A percentile compares a stretch with the other conserved stretches of the same genome.
Conservation (phyloP, 208 protist genomes). For the Crithidia brevicula region DNA sequence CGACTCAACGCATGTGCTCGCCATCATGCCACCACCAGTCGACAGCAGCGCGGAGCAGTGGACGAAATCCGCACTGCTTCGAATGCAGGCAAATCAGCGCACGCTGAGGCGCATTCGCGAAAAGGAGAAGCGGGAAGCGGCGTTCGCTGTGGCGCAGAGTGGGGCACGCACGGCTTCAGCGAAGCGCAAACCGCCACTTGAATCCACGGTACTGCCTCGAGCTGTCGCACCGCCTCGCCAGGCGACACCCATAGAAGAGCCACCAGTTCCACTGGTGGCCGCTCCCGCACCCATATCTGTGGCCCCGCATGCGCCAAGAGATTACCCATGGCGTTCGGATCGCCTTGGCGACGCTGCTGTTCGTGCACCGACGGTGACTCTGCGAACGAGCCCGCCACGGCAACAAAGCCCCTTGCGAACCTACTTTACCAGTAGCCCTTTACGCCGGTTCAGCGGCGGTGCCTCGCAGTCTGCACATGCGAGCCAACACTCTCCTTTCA, state of each 20-base stretch:
- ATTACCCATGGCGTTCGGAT: too few species aligned
- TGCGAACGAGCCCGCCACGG: conserved; percentile 16
- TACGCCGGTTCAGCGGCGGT: conserved; percentile 1
- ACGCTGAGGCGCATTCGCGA: conserved; percentile 23
- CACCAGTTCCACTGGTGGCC: too few species aligned
- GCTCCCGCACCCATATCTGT: too few species aligned
- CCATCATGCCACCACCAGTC: not conserved
- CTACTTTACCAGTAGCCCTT: conserved; percentile 12
- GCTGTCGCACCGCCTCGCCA: not conserved
- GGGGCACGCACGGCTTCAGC: not conserved
- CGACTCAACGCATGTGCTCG: not conserved
- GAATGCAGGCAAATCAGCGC: conserved; percentile 28
- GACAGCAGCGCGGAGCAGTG: conserved; percentile 21
- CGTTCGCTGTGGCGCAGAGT: not conserved
- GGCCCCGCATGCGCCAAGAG: too few species aligned
- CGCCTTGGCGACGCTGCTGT: too few species aligned
- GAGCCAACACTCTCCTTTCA: conserved; percentile 6
- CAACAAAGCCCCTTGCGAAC: conserved; percentile 1
- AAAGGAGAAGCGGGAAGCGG: conserved; percentile 11
- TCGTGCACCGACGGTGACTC: too few species aligned
- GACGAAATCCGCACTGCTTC: conserved; percentile 25
- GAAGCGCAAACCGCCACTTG: not conserved
- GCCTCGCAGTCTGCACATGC: not conserved
- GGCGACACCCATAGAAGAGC: too few species aligned
- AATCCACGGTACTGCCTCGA: too few species aligned